A percentile compares a stretch with the other conserved stretches of the same genome.
Conservation (phyloP, 83 land plant species). For the Diphasiastrum complanatum region DNA sequence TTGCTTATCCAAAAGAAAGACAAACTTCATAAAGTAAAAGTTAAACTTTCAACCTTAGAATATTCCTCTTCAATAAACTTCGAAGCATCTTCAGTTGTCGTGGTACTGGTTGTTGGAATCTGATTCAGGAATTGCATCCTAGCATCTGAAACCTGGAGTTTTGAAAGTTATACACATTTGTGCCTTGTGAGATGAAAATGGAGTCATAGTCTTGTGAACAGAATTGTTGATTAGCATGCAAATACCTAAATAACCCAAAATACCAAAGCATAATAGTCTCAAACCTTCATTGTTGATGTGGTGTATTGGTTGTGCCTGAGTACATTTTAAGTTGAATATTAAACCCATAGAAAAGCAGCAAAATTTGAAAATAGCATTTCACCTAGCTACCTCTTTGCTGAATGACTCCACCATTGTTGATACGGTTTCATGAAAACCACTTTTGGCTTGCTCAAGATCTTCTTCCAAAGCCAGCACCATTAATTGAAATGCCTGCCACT, state of each 20-base stretch:
- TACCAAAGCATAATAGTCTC: too few relatives aligned
- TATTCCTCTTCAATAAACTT: constrained; percentile 25
- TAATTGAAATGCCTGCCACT: constrained; percentile 22
- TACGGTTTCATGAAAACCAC: constrained; percentile 23
- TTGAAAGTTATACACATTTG: too few relatives aligned
- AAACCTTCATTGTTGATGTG: too few relatives aligned
- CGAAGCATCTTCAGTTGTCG: constrained; percentile 11
- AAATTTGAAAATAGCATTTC: too few relatives aligned
- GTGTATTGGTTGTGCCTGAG: too few relatives aligned
- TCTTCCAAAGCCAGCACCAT: constrained; percentile 18
- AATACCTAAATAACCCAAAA: too few relatives aligned
- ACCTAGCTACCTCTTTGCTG: constrained; percentile 27
- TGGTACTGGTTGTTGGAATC: constrained; percentile 16
- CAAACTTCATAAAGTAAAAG: neutral
- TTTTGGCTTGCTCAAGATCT: constrained; percentile 23
- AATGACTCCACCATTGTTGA: constrained; percentile 20
- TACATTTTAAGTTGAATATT: neutral
- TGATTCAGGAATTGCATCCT: constrained; percentile 11
- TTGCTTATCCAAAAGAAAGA: neutral
- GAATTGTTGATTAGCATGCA: too few relatives aligned
- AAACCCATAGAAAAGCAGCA: neutral
- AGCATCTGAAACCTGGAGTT: constrained; percentile 23
- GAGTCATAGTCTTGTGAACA: too few relatives aligned
- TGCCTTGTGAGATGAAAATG: too few relatives aligned
- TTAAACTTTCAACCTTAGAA: constrained; percentile 16